phyloP scores from a whole-genome alignment of 768 basidiomycete genomes.

The Symmetrospora coprosmae region DNA sequence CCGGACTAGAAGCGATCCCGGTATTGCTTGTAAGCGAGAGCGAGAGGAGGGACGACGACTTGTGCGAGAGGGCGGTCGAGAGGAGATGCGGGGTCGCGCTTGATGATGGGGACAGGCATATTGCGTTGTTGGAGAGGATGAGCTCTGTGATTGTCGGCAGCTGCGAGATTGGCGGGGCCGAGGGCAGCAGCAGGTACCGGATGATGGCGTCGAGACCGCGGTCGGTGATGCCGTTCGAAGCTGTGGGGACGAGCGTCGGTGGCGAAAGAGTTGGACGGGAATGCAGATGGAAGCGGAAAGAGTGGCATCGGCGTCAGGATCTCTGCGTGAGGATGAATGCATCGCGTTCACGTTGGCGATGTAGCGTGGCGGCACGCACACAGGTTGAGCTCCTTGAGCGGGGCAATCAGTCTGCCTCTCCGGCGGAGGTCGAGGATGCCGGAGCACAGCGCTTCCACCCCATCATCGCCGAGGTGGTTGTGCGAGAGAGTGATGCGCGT shows the following conservation, averaged over 20 bases:
- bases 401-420: slow-evolving; percentile 1
- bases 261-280: too few species aligned
- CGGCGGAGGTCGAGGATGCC: slow-evolving; percentile 19
- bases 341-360: too few species aligned
- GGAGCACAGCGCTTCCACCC: background rate
- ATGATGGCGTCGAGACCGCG: slow-evolving; percentile 17
- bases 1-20: background rate
- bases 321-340: too few species aligned
- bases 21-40: slow-evolving; percentile 14
- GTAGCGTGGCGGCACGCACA: too few species aligned
- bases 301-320: too few species aligned
- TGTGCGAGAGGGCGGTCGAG: slow-evolving; percentile 20
- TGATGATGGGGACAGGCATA: background rate
- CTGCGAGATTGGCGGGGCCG: slow-evolving; percentile 11
- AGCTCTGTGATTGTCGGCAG: slow-evolving; percentile 15
- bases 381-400: slow-evolving; percentile 9
- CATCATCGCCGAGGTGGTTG: slow-evolving; percentile 10
- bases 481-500: slow-evolving; percentile 13
- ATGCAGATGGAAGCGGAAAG: too few species aligned
- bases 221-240: slow-evolving; percentile 22
- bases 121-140: slow-evolving; percentile 10
- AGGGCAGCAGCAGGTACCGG: slow-evolving; percentile 18
- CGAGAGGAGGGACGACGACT: background rate
- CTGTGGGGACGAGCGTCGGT: too few species aligned
- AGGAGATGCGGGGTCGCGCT: slow-evolving; percentile 12